phyloP scores from a whole-genome alignment of 345 rosid species.

The Eucalyptus curtisii region DNA sequence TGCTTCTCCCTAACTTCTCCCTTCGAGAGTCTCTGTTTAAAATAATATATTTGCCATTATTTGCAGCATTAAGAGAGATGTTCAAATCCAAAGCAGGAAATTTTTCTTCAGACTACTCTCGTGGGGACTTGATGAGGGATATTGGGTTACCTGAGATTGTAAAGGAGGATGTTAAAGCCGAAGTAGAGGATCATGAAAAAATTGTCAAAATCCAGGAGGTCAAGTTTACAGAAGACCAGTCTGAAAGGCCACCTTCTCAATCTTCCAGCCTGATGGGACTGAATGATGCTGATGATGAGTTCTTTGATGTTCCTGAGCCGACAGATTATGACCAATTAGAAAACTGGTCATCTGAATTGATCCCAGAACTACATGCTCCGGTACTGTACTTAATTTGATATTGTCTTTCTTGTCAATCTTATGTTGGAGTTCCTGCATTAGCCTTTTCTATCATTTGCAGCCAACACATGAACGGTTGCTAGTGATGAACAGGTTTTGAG shows the following conservation, averaged over 20 bases:
- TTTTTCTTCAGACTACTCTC: conserved; percentile 20
- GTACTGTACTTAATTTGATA: conserved; percentile 5
- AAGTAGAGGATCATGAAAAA: conserved; percentile 1
- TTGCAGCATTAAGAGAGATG: conserved; percentile 68
- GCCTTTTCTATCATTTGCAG: not conserved
- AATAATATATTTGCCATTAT: not conserved
- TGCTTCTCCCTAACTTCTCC: not conserved
- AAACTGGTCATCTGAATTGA: conserved; percentile 35
- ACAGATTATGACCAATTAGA: conserved; percentile 34
- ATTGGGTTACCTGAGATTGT: conserved; percentile 10
- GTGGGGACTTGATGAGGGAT: conserved; percentile 19
- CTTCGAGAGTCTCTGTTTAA: not conserved
- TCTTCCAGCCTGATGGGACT: conserved; percentile 38
- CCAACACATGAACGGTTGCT: not conserved
- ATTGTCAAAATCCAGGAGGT: not conserved
- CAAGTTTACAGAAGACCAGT: conserved; percentile 11
- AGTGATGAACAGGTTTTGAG: not conserved
- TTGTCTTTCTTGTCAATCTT: not conserved
- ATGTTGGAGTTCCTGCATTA: not conserved
- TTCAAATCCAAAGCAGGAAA: conserved; percentile 49
- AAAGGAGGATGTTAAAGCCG: conserved; percentile 8
- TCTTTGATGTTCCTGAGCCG: conserved; percentile 79
- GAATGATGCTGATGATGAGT: conserved; percentile 66
- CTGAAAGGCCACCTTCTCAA: conserved; percentile 25
- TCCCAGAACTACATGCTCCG: conserved; percentile 16